Evolutionary conservation across 2,329 filamentous ascomycete species (phyloP), one percentile per base, ranked within the genome.

Genomic region (Fusarium dimerum): DNA sequence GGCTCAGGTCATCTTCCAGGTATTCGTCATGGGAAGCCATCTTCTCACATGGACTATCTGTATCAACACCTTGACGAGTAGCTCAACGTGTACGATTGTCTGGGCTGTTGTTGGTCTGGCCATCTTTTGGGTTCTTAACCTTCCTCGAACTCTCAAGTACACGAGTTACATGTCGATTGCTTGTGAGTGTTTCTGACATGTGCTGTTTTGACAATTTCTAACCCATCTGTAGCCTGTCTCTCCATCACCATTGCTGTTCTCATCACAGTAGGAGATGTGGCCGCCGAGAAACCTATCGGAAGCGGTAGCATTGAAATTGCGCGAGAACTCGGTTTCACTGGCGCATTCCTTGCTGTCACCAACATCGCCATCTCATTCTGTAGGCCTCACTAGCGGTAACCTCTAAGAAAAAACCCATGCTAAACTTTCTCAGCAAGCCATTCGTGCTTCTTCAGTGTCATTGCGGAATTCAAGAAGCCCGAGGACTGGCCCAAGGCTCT

Each of bases 1-100:
- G 56, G 81, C 77, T 1, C 83, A 86, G 65, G 75, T 81, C 17
- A 71, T 86, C 40, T 84, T 88, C 65, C 75, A 88, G 45, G 70
- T 89, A 30, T 88, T 89, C 66, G 79, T 88, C 66, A 86, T 87
- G 80, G 84, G 79, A 5, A 85, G 83, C 51, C 87, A 90, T 64
- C 70, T 89, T n/a, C 72, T 88, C 48, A 86, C 84, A 1, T 88
- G 86, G 71, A 81, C 78, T 32, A 84, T 88, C 56, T 85, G 84
- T 64, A 75, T 88, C 68, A 88, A 88, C 65, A 82, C 78, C 2
- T 72, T 89, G 44, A 85, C 84, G 1, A 68, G 76, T 38, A 80
- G 84, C 61, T 78, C 77, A 0, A 78, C 80, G 1, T 89, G 86
- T 68, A 85, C 84, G 4, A 82, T 89, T 51, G 74, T 84, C 2